Conservation (phyloP, 2,329 filamentous ascomycete species). For the Pseudofabraea citricarpa region DNA sequence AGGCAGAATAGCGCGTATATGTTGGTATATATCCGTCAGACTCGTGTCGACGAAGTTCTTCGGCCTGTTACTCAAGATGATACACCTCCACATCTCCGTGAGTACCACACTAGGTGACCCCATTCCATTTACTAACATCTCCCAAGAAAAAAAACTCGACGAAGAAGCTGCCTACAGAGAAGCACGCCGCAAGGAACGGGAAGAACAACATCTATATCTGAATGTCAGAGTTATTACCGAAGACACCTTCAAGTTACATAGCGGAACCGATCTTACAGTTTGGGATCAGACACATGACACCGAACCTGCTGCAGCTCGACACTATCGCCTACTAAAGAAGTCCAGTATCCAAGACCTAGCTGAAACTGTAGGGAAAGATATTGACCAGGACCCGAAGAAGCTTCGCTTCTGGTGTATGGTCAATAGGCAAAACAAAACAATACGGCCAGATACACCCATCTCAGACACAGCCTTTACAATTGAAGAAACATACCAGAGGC, state of each 20-base stretch:
- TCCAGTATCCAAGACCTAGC: constrained; percentile 74
- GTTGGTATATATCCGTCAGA: constrained; percentile 94
- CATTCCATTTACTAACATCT: constrained; percentile 21
- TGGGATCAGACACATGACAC: constrained; percentile 52
- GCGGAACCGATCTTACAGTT: constrained; percentile 76
- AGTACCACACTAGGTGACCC: no score
- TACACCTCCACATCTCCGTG: constrained; percentile 77
- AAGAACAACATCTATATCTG: constrained; percentile 93
- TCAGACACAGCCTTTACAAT: constrained; percentile 71
- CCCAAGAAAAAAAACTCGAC: constrained; percentile 63
- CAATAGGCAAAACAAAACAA: constrained; percentile 95
- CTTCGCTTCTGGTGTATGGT: constrained; percentile 96
- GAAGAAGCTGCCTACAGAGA: constrained; percentile 77
- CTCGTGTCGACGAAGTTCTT: constrained; percentile 76
- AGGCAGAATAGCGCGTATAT: constrained; percentile 89
- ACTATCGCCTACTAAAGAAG: constrained; percentile 69
- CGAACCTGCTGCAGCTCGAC: constrained; percentile 64
- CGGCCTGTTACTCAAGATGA: constrained; percentile 71
- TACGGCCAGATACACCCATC: constrained; percentile 83
- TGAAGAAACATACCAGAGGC: constrained; percentile 68
- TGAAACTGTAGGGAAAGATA: constrained; percentile 63
- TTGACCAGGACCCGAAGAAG: constrained; percentile 60
- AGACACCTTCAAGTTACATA: constrained; percentile 73
- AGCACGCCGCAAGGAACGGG: constrained; percentile 77
- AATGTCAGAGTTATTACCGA: constrained; percentile 77